Evolutionary conservation across 2,329 filamentous ascomycete species (phyloP), one percentile per base, ranked within the genome.

Genomic region (Tricladium varicosporioides): DNA sequence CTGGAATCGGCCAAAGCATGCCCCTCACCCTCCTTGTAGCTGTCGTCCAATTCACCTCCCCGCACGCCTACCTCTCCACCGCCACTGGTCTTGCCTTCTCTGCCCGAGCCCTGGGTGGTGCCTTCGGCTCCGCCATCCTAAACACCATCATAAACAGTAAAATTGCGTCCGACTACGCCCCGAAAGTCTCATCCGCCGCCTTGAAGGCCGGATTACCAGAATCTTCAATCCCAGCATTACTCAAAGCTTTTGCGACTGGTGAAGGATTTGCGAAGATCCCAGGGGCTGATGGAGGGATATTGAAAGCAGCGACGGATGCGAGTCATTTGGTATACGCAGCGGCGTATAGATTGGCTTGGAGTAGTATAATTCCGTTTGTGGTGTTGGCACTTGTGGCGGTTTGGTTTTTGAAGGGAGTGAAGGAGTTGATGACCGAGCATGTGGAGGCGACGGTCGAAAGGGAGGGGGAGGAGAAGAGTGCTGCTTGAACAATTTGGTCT

Each of bases 11-110:
- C 2, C 78, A 81, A 62, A 71, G 75, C 1, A 78, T 78, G 0
- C 78, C 78, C 0, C 70, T 81, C 4, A 79, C 77, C 0, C 72
- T 81, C 2, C 72, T 82, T 5, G 74, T 78, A 1, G 78, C 78
- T 5, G 72, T 75, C 51, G 73, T 81, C 15, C 79, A 82, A 61
- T 81, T 81, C 65, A 80, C 78, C 1, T 75, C 79, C 0, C 78
- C 79, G 2, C 79, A 81, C 58, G 75, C 75, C 3, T 80, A 75
- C 63, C 73, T 81, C 13, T 80, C 78, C 0, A 81, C 79, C 0
- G 79, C 79, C 0, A 81, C 79, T 0, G 79, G 79, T 0, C 73
- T 82, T 0, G 78, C 77, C 2, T 81, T 81, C 64, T 80, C 78
- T 0, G 78, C 78, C 2, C 73, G 79, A 27, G 79, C 79, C 31